phyloP scores from a whole-genome alignment of 2,329 filamentous ascomycete genomes.

The Teratosphaeria destructans region DNA sequence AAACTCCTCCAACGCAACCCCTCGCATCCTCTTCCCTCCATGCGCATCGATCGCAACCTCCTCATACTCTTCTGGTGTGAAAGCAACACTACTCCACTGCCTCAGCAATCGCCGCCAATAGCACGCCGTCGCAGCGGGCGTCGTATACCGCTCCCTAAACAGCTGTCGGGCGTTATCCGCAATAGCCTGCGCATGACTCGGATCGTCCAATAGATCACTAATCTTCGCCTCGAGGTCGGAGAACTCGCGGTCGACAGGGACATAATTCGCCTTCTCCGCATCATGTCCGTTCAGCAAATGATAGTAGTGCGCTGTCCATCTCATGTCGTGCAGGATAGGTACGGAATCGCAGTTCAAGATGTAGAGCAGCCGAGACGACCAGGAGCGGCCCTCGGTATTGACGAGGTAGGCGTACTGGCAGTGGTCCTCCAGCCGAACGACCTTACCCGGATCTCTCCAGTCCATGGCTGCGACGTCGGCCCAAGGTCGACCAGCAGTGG shows the following conservation, averaged over 20 bases:
- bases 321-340: constrained; percentile 20
- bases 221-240: constrained; percentile 18
- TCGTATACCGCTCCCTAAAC: constrained; percentile 22
- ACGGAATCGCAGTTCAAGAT: constrained; percentile 25
- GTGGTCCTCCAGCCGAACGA: constrained; percentile 9
- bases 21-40: neutral
- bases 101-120: constrained; percentile 23
- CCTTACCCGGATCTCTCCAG: neutral
- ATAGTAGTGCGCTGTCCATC: constrained; percentile 23
- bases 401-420: constrained; percentile 23
- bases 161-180: constrained; percentile 17
- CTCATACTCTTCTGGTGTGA: neutral
- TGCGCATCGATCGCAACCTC: neutral
- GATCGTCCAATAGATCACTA: constrained; percentile 15
- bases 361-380: constrained; percentile 26
- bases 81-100: constrained; percentile 14
- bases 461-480: constrained; percentile 28
- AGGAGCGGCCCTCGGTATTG: constrained; percentile 26
- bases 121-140: constrained; percentile 21
- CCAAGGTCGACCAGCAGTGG: constrained; percentile 30
- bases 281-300: constrained; percentile 14
- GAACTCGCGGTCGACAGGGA: constrained; percentile 21
- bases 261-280: constrained; percentile 21
- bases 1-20: constrained; percentile 2
- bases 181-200: constrained; percentile 14